phyloP scores from a whole-genome alignment of 768 basidiomycete species.

The Mycena alexandri region DNA sequence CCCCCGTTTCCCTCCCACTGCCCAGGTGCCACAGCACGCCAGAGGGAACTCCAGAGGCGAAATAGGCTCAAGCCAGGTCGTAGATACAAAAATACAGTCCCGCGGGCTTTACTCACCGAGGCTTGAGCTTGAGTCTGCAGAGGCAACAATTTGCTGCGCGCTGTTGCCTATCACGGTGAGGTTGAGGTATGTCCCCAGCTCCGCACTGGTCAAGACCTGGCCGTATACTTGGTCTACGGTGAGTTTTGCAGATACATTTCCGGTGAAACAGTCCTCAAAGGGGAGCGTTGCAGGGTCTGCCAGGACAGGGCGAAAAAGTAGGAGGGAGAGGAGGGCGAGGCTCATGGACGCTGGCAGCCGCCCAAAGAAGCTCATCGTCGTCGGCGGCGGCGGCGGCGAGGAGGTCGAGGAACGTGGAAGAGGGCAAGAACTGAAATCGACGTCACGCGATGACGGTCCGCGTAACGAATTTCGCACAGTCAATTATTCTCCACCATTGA shows the following conservation, averaged over 20 bases:
- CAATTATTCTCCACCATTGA: too few relatives aligned
- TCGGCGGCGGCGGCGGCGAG: constrained; percentile 42
- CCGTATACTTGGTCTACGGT: constrained; percentile 78
- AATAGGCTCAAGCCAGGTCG: background rate
- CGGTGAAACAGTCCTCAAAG: constrained; percentile 79
- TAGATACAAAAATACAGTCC: background rate
- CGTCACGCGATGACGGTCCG: constrained; percentile 23
- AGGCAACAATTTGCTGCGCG: constrained; percentile 69
- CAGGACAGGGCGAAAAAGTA: constrained; percentile 42
- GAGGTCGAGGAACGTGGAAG: constrained; percentile 8
- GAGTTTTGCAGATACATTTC: constrained; percentile 68
- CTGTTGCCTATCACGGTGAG: constrained; percentile 79
- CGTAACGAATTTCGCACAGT: background rate
- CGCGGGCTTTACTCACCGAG: constrained; percentile 65
- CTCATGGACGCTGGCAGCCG: constrained; percentile 28
- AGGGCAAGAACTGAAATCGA: constrained; percentile 9
- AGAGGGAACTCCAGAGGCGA: background rate
- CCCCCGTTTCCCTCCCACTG: too few relatives aligned
- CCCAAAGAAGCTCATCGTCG: constrained; percentile 41
- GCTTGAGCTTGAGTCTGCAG: constrained; percentile 69
- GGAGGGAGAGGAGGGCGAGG: constrained; percentile 43
- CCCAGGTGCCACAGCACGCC: background rate
- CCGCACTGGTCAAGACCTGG: constrained; percentile 67
- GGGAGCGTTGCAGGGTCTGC: constrained; percentile 73
- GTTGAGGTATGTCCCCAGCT: constrained; percentile 66